phyloP scores from a whole-genome alignment of 345 rosid genomes.

The Dipteronia dyeriana region DNA sequence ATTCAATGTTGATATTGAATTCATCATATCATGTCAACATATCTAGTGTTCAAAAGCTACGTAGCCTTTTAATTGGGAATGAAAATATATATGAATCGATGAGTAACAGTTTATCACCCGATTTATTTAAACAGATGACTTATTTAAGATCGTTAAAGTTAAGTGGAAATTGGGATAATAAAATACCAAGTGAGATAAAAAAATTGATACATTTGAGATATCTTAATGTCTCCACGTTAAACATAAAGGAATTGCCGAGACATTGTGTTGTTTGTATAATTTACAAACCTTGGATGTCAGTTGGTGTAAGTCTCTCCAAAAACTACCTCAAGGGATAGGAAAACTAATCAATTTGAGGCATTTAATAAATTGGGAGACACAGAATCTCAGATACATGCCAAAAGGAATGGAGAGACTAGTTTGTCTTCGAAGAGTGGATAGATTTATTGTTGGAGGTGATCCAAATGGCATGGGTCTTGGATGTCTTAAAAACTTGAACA shows the following conservation, averaged over 20 bases:
- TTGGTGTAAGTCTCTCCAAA: background rate
- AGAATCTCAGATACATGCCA: background rate
- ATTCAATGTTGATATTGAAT: too few species aligned
- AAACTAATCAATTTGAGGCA: background rate
- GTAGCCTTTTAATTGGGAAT: background rate
- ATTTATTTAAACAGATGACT: background rate
- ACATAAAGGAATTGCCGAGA: background rate
- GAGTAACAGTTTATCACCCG: background rate
- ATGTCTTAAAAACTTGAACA: background rate
- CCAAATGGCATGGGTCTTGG: background rate
- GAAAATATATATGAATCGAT: background rate
- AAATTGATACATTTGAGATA: background rate
- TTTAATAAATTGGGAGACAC: background rate
- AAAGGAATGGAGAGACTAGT: background rate
- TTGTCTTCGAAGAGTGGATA: background rate
- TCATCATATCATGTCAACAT: background rate
- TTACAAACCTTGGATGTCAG: background rate
- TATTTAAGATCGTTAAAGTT: background rate
- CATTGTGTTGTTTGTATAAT: background rate
- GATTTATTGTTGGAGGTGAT: background rate
- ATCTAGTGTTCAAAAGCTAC: background rate
- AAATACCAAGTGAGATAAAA: background rate
- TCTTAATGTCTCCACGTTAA: background rate
- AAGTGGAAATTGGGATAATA: background rate
- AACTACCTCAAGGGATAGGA: background rate